Base-by-base conservation (phyloP, 1,284 basidiomycete species). In the Ustilago cynodontis region DNA sequence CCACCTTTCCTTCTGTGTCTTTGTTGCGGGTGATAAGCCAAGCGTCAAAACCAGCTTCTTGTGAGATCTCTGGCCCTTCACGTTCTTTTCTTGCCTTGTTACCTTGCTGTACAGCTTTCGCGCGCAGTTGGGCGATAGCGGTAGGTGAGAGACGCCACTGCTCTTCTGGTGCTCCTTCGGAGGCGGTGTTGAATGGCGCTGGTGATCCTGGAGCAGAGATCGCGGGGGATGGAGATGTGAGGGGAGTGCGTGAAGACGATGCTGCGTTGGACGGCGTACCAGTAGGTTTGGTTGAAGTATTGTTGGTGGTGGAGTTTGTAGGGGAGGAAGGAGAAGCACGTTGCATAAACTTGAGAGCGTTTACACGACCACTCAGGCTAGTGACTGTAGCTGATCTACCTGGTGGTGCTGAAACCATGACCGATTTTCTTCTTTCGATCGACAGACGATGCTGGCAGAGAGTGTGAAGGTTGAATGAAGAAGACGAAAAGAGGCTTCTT, bases 261-360 rank as follows among this genome's bases (percentile, higher is more conserved):
- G 68, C 51, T 20, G 55, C 55, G 2, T 26, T 24, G 45, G 8
- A 26, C 5, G 47, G 22, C 3, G 37, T 11, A 16, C 6, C 26
- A 7, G 37, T 22, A 18, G 29, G 29, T 10, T 43, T 39, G 0
- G 55, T 28, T n/a, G 54, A 10, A 20, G 52, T 20, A 24, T 28
- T 18, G 43, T 55, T 52, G 20, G 57, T 28, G 1, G 60, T 45
- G 14, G n/a, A n/a, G n/a, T n/a, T n/a, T n/a, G 53, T 33, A 43
- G 45, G 41, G 39, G 63, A 55, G 10, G 65, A 51, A 24, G 66
- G 52, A 1, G 66, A 63, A 47, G 64, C 74, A 45, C 69, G 74
- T 61, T 77, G 75, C 75, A 77, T 77, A 47, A 77, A 77, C 61
- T 77, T 73, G 71, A 77, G 71, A 59, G 70, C 75, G 43, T 64